These are phyloP conservation scores for Sporothrix protearum DNA, from an alignment of 2,329 filamentous ascomycete genomes.

Conservation along the genomic window DNA sequence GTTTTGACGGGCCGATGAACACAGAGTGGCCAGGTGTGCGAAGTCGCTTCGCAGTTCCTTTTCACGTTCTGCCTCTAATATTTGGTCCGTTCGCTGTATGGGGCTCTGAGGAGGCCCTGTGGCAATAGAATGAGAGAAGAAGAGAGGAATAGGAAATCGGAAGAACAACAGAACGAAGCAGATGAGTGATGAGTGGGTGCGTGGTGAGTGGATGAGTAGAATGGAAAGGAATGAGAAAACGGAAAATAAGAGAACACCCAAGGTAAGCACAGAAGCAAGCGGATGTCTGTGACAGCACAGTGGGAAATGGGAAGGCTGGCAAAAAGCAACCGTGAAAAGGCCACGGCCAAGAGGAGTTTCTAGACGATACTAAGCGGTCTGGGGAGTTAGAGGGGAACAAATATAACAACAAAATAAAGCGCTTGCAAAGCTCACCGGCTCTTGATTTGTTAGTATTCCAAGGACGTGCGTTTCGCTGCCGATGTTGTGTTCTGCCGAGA, in stretches of 20 bases:
- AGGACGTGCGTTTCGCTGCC: not conserved
- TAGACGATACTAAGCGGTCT: conserved; percentile 1
- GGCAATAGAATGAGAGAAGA: not conserved
- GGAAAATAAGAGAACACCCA: not conserved
- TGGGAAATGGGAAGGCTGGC: not conserved
- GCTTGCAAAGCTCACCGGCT: conserved; percentile 5
- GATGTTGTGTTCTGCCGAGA: not conserved
- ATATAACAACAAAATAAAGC: conserved; percentile 7
- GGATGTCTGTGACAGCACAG: not conserved
- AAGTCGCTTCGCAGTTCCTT: not conserved
- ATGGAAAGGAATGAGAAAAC: not conserved
- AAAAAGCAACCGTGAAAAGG: not conserved
- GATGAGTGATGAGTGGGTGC: no score
- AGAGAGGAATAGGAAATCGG: not conserved
- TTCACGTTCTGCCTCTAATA: not conserved
- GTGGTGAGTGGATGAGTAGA: not conserved
- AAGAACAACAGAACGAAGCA: not conserved
- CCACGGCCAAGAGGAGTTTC: not conserved
- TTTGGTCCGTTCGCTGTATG: not conserved
- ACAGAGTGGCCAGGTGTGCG: not conserved
- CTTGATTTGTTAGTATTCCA: conserved; percentile 2
- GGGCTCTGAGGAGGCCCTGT: not conserved
- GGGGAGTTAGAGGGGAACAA: not conserved
- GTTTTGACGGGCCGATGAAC: not conserved
- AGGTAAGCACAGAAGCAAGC: not conserved